phyloP scores from a whole-genome alignment of 2,329 filamentous ascomycete species.

The Verticillium zaregamsianum region DNA sequence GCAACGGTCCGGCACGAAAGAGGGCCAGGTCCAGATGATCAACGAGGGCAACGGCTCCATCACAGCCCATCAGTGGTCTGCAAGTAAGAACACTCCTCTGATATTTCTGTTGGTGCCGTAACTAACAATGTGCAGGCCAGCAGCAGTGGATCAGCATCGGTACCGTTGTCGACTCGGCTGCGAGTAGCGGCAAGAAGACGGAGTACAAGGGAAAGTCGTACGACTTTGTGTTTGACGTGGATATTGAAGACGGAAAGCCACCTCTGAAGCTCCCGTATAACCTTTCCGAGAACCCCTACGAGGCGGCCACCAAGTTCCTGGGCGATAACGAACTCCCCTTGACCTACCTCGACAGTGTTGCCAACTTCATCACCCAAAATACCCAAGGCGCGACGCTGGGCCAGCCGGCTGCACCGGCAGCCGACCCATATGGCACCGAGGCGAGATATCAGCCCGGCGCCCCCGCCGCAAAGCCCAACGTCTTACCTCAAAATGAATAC shows the following conservation, averaged over 20 bases:
- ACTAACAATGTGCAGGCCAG: slow-evolving; percentile 33
- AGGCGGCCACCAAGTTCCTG: slow-evolving; percentile 87
- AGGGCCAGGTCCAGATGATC: slow-evolving; percentile 93
- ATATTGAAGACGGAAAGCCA: slow-evolving; percentile 91
- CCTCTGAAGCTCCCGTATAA: slow-evolving; percentile 94
- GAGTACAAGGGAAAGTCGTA: slow-evolving; percentile 82
- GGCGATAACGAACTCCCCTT: slow-evolving; percentile 84
- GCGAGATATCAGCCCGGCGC: slow-evolving; percentile 75
- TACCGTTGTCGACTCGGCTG: slow-evolving; percentile 87
- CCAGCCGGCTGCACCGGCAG: slow-evolving; percentile 43
- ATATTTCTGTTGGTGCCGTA: background rate
- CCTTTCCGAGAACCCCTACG: slow-evolving; percentile 85
- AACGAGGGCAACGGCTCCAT: slow-evolving; percentile 75
- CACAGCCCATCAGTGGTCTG: slow-evolving; percentile 85
- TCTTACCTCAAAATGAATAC: slow-evolving; percentile 76
- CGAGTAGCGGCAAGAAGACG: slow-evolving; percentile 74
- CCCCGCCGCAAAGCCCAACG: slow-evolving; percentile 50
- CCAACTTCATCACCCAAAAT: slow-evolving; percentile 87
- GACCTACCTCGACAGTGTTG: slow-evolving; percentile 84
- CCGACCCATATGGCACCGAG: slow-evolving; percentile 76
- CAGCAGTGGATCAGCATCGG: slow-evolving; percentile 83
- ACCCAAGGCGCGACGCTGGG: slow-evolving; percentile 84
- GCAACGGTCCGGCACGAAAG: slow-evolving; percentile 83
- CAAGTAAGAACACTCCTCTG: slow-evolving; percentile 22
- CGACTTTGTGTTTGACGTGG: slow-evolving; percentile 94